These are phyloP conservation scores for Erysimum cheiri DNA, from an alignment of 441 rosid genomes.

Conservation along the genomic window DNA sequence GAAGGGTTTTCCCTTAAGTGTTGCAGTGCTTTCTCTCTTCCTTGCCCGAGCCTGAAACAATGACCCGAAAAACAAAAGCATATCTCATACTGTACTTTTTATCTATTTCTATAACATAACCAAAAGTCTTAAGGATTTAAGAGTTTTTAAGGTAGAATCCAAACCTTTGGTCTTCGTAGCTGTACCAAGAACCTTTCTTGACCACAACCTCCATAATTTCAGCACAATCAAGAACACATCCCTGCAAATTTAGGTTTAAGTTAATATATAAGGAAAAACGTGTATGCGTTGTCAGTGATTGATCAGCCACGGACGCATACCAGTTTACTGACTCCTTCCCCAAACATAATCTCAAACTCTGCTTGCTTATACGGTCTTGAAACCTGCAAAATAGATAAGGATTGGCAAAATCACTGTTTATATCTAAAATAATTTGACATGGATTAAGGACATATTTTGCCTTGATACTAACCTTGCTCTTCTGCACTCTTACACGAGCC, in stretches of 20 bases:
- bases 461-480: conserved; percentile 77
- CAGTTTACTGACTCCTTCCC: conserved; percentile 96
- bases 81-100: conserved; percentile 18
- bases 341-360: conserved; percentile 91
- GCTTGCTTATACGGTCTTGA: conserved; percentile 98
- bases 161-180: conserved; percentile 87
- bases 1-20: conserved; percentile 73
- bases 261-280: conserved; percentile 28
- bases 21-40: conserved; percentile 88
- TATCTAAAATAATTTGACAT: neutral
- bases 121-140: neutral
- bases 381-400: conserved; percentile 53
- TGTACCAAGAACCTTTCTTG: conserved; percentile 97
- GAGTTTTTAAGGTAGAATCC: conserved; percentile 32
- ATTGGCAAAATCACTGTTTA: neutral
- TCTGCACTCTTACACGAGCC: conserved; percentile 96
- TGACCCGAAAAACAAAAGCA: conserved; percentile 11
- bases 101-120: neutral
- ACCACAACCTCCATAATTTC: conserved; percentile 81
- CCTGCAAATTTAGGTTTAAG: conserved; percentile 54
- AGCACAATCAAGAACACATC: conserved; percentile 90
- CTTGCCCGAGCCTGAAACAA: conserved; percentile 81
- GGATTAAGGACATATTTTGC: neutral
- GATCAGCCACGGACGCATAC: conserved; percentile 50
- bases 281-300: conserved; percentile 22